Base-by-base conservation (phyloP, 2,329 filamentous ascomycete species). In the Pseudogymnoascus verrucosus region DNA sequence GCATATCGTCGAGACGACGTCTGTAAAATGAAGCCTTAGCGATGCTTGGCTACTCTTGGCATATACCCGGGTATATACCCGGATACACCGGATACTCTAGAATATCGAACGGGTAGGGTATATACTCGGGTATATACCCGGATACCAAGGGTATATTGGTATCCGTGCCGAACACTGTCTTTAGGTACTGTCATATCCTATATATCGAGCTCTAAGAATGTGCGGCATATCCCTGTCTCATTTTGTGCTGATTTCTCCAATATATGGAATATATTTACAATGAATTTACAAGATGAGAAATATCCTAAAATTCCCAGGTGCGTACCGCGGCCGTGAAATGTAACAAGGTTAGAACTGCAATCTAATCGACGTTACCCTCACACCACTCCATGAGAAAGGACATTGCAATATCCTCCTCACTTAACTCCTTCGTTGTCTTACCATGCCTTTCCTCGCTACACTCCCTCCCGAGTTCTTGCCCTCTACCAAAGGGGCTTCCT, bases 311-410 rank as follows among this genome's bases (percentile, higher is more conserved):
- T 26, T 19, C 19, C 7, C 4, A 19, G 11, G 14, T 19, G 19
- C 40, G 40, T 23, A 44, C 40, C 40, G 40, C 16, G 16, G 4
- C n/a, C 44, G 23, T 16, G 44, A 28, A 54, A 3, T 19, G 8
- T 54, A 19, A 57, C 26, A 31, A 31, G 26, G 3, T 54, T 57
- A 34, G 11, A 34, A 14, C 10, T 34, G n/a, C 10, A 34, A 19
- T 57, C 51, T 57, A 57, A 57, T 57, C 51, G 11, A 57, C 34
- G 21, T 57, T 57, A 34, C 51, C 51, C 5, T 57, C 26, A 31
- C 51, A 57, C 51, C 51, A 57, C n/a, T 57, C 51, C 51, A 57
- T 31, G 16, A 57, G 51, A 34, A 57, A 57, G 26, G 51, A 57
- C 51, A 57, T 57, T 3, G 51, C 51, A n/a, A 12, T 57, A 57